These are phyloP conservation scores for Elsinoe batatas DNA, from an alignment of 2,329 filamentous ascomycete genomes.

Conservation along the genomic window DNA sequence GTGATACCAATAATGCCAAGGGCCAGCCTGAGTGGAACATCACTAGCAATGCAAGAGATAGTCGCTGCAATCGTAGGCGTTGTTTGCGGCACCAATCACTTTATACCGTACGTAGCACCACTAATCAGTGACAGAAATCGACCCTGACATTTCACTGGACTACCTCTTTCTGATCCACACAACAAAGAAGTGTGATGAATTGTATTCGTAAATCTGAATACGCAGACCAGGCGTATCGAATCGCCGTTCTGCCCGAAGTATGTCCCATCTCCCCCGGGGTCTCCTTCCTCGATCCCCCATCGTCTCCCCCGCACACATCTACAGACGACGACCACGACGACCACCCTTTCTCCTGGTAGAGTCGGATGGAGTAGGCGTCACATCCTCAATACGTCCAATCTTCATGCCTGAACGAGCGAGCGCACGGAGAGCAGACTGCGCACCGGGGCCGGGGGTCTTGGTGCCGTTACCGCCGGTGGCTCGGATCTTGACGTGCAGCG, in stretches of 20 bases:
- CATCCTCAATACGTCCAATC: slow-evolving; percentile 99
- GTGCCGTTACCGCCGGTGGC: slow-evolving; percentile 99
- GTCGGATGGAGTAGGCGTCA: slow-evolving; percentile 97
- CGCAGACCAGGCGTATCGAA: slow-evolving; percentile 28
- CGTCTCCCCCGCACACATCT: slow-evolving; percentile 18
- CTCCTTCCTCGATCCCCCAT: slow-evolving; percentile 7
- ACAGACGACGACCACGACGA: slow-evolving; percentile 99
- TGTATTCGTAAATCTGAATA: slow-evolving; percentile 14
- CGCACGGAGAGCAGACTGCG: slow-evolving; percentile 96
- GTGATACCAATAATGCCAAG: no score
- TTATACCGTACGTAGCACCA: not conserved
- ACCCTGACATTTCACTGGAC: not conserved
- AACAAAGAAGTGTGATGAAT: slow-evolving; percentile 8
- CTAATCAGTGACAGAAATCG: not conserved
- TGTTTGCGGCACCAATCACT: not conserved
- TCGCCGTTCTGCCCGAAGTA: slow-evolving; percentile 29
- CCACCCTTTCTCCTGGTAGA: slow-evolving; percentile 99
- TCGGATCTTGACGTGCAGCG: slow-evolving; percentile 99
- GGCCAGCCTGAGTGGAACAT: no score
- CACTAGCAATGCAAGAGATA: no score
- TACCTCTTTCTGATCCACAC: not conserved
- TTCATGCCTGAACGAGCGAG: slow-evolving; percentile 99
- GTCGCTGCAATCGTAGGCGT: no score
- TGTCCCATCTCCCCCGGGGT: slow-evolving; percentile 24
- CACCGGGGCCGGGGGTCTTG: slow-evolving; percentile 98